These are phyloP conservation scores for Austroboletus festivus DNA, from an alignment of 768 basidiomycete genomes.

Conservation along the genomic window DNA sequence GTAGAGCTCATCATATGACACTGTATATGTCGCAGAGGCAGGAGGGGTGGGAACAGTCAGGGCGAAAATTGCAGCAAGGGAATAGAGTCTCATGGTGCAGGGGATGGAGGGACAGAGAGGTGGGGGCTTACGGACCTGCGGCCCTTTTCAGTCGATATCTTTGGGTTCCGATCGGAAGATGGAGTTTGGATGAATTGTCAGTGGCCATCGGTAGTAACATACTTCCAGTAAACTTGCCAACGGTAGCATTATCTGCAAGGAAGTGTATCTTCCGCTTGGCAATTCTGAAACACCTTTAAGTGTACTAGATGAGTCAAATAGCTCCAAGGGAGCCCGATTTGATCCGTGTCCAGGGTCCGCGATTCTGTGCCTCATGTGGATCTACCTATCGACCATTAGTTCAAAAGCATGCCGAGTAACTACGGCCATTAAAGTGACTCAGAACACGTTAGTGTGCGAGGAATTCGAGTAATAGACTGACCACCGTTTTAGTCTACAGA, in stretches of 20 bases:
- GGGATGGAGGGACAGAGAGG: background rate
- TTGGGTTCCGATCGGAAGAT: background rate
- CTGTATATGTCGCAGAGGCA: conserved; percentile 12
- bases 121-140: background rate
- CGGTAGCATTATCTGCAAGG: background rate
- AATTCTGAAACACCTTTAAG: background rate
- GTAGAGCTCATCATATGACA: conserved; percentile 48
- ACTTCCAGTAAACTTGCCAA: background rate
- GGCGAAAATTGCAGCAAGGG: conserved; percentile 1
- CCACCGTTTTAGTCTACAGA: too few relatives aligned
- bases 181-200: too few relatives aligned
- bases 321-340: too few relatives aligned
- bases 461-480: too few relatives aligned
- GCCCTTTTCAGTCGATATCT: background rate
- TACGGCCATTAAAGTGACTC: too few relatives aligned
- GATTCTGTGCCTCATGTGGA: too few relatives aligned
- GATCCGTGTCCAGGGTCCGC: too few relatives aligned
- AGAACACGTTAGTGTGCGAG: too few relatives aligned
- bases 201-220: background rate
- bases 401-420: too few relatives aligned
- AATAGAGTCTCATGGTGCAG: conserved; percentile 8
- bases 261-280: too few relatives aligned
- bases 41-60: conserved; percentile 5
- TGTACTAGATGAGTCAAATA: too few relatives aligned
- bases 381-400: too few relatives aligned